Conservation (phyloP, 257 asterid genomes). For the Cinchona pubescens region DNA sequence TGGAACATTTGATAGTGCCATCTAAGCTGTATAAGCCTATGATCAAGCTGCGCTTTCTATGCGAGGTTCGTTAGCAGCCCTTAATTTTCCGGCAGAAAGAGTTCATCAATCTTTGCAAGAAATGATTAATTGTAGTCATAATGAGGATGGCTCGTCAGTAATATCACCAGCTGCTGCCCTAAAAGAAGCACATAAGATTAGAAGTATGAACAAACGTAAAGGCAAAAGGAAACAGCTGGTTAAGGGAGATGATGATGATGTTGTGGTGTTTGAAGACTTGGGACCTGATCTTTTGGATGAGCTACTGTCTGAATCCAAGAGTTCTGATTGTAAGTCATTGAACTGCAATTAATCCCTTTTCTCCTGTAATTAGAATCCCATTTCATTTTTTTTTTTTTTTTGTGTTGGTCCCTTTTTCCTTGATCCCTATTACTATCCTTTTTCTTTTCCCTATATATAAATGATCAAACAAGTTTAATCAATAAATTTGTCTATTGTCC, state of each 20-base stretch:
- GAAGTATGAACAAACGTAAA: slow-evolving; percentile 14
- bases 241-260: slow-evolving; percentile 13
- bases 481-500: too few species aligned
- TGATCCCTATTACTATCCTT: too few species aligned
- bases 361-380: too few species aligned
- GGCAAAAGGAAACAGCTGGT: slow-evolving; percentile 2
- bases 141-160: slow-evolving; percentile 30
- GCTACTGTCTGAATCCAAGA: slow-evolving; percentile 20
- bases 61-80: slow-evolving; percentile 26
- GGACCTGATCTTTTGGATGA: slow-evolving; percentile 39
- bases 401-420: too few species aligned
- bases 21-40: slow-evolving; percentile 43
- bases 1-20: slow-evolving; percentile 37
- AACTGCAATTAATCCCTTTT: too few species aligned
- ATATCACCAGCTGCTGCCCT: slow-evolving; percentile 38
- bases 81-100: slow-evolving; percentile 29
- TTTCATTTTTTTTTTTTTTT: too few species aligned
- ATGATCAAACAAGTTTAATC: too few species aligned
- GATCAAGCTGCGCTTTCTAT: slow-evolving; percentile 41
- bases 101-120: slow-evolving; percentile 28
- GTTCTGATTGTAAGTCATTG: too few species aligned
- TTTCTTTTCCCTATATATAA: too few species aligned
- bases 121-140: slow-evolving; percentile 8
- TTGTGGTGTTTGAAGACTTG: slow-evolving; percentile 39
- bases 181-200: slow-evolving; percentile 31